Base-by-base conservation (phyloP, 805 yeast species). In the Brettanomyces sp. region DNA sequence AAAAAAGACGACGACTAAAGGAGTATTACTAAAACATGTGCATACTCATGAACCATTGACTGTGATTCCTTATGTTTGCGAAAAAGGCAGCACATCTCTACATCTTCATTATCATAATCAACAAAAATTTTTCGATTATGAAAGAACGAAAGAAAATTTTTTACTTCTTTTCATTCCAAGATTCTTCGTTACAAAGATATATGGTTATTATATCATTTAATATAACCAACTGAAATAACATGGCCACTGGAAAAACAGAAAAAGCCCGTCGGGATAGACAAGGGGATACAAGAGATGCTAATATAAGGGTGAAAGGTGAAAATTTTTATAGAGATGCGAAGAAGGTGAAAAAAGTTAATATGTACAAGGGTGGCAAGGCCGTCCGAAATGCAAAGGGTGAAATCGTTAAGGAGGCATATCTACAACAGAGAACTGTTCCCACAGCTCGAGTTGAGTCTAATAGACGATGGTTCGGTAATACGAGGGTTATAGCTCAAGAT, bases 401-500 rank as follows among this genome's bases (percentile, higher is more conserved):
- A 32, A 76, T 90, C 48, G 75, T 88, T 45, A 74, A 78, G 60
- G 96, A 95, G 39, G 97, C 98, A 18, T 81, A 79, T 28, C 74
- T 91, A 47, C 99, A 91, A 64, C 82, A 85, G 54, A 80, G 88
- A 4, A 90, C 88, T 51, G 73, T 85, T 28, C 98, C 98, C 12
- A 79, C 72, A 52, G 98, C 98, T 1, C 74, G 99, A 50, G 95
- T 91, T 39, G 96, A 87, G 61, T 98, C 99, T 5, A 91, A 91
- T 65, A 79, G 96, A 64, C 79, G 95, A 61, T 91, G 98, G 99
- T 93, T 93, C 62, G 96, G 96, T 42, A 93, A 89, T 67, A 88
- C 99, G 12, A 79, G 99, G 60, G 99, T 91, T 37, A 91, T 91
- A 59, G 91, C 97, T 4, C 99, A 91, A 64, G 96, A 93, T 72